Conservation (phyloP, 2,329 filamentous ascomycete genomes). For the Venturia aucupariae region DNA sequence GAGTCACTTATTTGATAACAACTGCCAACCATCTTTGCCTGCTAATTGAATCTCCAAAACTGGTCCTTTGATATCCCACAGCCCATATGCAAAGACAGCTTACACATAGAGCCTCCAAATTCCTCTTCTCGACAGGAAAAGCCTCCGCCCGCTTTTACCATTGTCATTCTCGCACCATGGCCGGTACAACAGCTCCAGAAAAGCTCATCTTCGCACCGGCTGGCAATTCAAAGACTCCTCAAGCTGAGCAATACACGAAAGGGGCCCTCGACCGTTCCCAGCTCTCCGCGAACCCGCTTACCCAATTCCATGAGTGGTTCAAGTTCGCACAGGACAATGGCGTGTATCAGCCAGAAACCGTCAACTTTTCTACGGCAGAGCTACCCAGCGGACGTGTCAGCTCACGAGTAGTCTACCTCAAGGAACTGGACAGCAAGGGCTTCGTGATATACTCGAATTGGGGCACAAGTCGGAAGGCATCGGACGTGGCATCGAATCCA, state of each 20-base stretch:
- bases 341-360: slow-evolving; percentile 76
- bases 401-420: slow-evolving; percentile 84
- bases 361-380: slow-evolving; percentile 73
- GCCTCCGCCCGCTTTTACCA: not conserved
- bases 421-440: slow-evolving; percentile 74
- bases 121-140: not conserved
- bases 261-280: slow-evolving; percentile 52
- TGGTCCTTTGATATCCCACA: not conserved
- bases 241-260: slow-evolving; percentile 68
- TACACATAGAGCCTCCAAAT: not conserved
- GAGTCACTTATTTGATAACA: not conserved
- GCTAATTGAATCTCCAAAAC: too few species aligned
- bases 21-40: too few species aligned
- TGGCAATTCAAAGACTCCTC: slow-evolving; percentile 46
- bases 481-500: slow-evolving; percentile 62
- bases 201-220: slow-evolving; percentile 54
- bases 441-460: slow-evolving; percentile 95
- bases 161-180: not conserved
- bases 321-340: slow-evolving; percentile 52
- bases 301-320: slow-evolving; percentile 90
- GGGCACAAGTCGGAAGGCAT: slow-evolving; percentile 61
- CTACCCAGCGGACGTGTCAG: slow-evolving; percentile 78
- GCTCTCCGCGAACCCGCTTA: slow-evolving; percentile 57
- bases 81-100: not conserved
- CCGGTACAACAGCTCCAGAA: not conserved